Percentiles rank a stretch among this genome's conserved stretches.
Evolutionary conservation across 1,284 basidiomycete genomes (phyloP).

Genomic region (Stereum hirsutum): DNA sequence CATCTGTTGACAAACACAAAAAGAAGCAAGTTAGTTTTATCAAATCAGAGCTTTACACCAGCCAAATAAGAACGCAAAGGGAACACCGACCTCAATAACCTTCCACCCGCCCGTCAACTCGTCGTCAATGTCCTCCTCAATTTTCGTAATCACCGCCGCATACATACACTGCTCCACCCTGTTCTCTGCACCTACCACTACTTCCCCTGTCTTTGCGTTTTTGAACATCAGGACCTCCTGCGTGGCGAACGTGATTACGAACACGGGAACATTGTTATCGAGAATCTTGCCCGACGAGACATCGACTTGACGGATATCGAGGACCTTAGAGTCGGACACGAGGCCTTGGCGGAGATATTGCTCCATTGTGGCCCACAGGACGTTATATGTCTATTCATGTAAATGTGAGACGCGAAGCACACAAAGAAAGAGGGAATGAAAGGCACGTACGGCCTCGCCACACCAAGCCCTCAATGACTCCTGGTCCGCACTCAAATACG

Average conservation of each 20-base stretch:
- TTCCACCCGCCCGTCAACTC: conserved; percentile 98
- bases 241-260: conserved; percentile 88
- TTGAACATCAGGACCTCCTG: conserved; percentile 94
- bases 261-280: conserved; percentile 87
- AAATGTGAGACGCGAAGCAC: not conserved
- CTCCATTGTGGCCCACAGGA: conserved; percentile 96
- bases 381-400: conserved; percentile 76
- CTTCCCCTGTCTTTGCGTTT: conserved; percentile 80
- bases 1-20: too few relatives aligned
- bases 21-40: conserved; percentile 3
- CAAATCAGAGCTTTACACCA: not conserved
- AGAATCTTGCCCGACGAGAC: conserved; percentile 81
- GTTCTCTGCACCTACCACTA: conserved; percentile 81
- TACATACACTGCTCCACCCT: conserved; percentile 92
- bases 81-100: conserved; percentile 82
- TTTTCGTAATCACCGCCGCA: conserved; percentile 83
- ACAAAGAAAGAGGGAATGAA: not conserved
- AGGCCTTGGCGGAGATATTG: conserved; percentile 88
- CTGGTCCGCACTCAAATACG: conserved; percentile 85
- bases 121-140: conserved; percentile 81
- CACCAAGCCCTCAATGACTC: conserved; percentile 89
- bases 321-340: conserved; percentile 83
- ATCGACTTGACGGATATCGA: conserved; percentile 93
- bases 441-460: conserved; percentile 82
- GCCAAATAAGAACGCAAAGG: not conserved